A percentile compares a stretch with the other conserved stretches of the same genome.
These are phyloP conservation scores for Thielaviopsis cerberus DNA, from an alignment of 2,329 filamentous ascomycete species.

Conservation along the genomic window DNA sequence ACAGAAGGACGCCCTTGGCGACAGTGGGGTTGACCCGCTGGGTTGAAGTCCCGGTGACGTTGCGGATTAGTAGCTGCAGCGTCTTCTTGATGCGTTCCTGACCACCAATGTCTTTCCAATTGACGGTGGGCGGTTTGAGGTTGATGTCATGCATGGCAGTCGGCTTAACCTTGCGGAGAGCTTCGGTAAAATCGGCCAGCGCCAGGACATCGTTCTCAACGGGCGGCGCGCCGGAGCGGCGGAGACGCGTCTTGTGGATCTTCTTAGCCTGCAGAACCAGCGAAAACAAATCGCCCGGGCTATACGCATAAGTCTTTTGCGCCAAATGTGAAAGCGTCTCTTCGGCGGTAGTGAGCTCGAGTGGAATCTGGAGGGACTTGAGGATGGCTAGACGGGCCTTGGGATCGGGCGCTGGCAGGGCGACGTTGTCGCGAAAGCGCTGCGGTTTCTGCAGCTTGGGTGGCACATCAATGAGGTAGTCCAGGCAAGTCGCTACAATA, in stretches of 20 bases:
- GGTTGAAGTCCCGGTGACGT: slow-evolving; percentile 13
- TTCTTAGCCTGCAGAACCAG: slow-evolving; percentile 29
- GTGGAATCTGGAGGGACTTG: slow-evolving; percentile 32
- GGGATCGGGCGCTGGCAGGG: slow-evolving; percentile 60
- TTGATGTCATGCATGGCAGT: slow-evolving; percentile 81
- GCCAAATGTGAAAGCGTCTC: slow-evolving; percentile 41
- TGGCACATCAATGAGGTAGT: slow-evolving; percentile 55
- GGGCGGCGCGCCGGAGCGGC: slow-evolving; percentile 14
- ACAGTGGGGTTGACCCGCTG: slow-evolving; percentile 30
- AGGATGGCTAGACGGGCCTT: slow-evolving; percentile 57
- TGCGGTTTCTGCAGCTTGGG: slow-evolving; percentile 43
- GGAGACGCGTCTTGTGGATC: slow-evolving; percentile 17
- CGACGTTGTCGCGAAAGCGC: slow-evolving; percentile 49
- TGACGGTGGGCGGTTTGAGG: slow-evolving; percentile 67
- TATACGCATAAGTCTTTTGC: slow-evolving; percentile 71
- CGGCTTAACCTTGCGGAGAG: slow-evolving; percentile 52
- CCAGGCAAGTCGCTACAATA: slow-evolving; percentile 54
- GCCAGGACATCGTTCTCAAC: slow-evolving; percentile 33
- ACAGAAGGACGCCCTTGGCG: slow-evolving; percentile 70
- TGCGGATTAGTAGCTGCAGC: slow-evolving; percentile 31
- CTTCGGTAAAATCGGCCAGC: slow-evolving; percentile 37
- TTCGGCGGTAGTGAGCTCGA: slow-evolving; percentile 30
- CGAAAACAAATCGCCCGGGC: slow-evolving; percentile 53
- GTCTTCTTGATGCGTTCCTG: slow-evolving; percentile 55
- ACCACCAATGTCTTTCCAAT: slow-evolving; percentile 77